Base-by-base conservation (phyloP, 805 yeast species). In the Ascoidea asiatica region DNA sequence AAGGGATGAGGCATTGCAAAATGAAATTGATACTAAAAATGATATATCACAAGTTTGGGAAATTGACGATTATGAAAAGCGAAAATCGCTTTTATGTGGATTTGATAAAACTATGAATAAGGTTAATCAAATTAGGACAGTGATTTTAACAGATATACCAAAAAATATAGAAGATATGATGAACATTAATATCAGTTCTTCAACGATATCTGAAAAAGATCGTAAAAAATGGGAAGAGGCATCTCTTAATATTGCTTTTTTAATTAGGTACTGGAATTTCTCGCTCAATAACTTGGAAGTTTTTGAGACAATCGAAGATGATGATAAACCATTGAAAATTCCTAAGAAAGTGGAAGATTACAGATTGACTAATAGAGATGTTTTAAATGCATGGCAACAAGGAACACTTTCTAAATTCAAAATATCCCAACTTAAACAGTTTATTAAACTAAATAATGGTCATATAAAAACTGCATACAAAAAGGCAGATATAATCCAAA, bases 1-100 rank as follows among this genome's bases (percentile, higher is more conserved):
- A 18, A 79, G 81, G 52, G 81, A 81, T 43, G 73, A 75, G 46
- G 67, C 84, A 17, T 61, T 87, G 42, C 89, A 83, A 52, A 66
- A 67, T 19, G 76, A 72, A 43, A 52, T 62, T n/a, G 61, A 63
- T 3, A 46, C 35, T 3, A 55, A 57, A 22, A 53, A 46, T 13
- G 48, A 52, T 39, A 22, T 51, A 33, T 19, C 54, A 47, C 37
- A 41, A 11, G 37, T 19, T 21, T 35, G 36, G 18, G 43, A 46
- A n/a, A 42, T 38, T 19, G 19, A 5, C 11, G 19, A 41, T 15
- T 20, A 22, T 36, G 21, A 37, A 40, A 21, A 44, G n/a, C 35
- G 35, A 3, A 29, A 29, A 29, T 11, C 8, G 15, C 15, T 29
- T 11, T 29, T 29, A 29, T 11, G 35, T 29, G 15, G 15, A 11